phyloP scores from a whole-genome alignment of 2,329 filamentous ascomycete genomes.

The Curvularia eragrostidis region DNA sequence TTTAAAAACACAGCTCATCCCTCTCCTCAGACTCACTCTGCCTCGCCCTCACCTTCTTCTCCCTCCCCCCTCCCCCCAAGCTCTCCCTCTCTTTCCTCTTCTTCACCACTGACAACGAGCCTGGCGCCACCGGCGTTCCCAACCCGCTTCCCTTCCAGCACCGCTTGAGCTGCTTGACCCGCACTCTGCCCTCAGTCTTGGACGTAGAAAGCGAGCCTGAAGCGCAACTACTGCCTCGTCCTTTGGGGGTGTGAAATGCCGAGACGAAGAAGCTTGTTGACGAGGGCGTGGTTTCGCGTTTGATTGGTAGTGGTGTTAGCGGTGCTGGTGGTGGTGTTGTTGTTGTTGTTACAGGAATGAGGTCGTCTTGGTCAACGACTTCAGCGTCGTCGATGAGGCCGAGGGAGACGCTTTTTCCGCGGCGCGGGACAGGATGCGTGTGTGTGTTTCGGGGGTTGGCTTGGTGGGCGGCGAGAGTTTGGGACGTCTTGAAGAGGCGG shows the following conservation, averaged over 20 bases:
- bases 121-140: not conserved
- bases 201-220: slow-evolving; percentile 15
- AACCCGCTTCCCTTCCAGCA: slow-evolving; percentile 30
- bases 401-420: slow-evolving; percentile 1
- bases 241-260: slow-evolving; percentile 24
- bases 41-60: too few relatives aligned
- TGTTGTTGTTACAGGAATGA: slow-evolving; percentile 5
- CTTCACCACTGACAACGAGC: not conserved
- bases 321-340: too few relatives aligned
- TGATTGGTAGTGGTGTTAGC: slow-evolving; percentile 24
- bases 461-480: slow-evolving; percentile 11
- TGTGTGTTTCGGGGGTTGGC: slow-evolving; percentile 1
- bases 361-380: too few relatives aligned
- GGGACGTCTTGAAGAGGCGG: slow-evolving; percentile 12
- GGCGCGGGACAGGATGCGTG: not conserved
- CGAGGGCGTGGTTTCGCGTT: slow-evolving; percentile 30
- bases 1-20: slow-evolving; percentile 35
- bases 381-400: slow-evolving; percentile 5
- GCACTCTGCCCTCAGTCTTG: slow-evolving; percentile 19
- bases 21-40: too few relatives aligned
- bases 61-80: slow-evolving; percentile 3
- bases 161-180: slow-evolving; percentile 32
- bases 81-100: slow-evolving; percentile 1
- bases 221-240: not conserved
- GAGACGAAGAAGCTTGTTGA: slow-evolving; percentile 21